Base-by-base conservation (phyloP, 2,329 filamentous ascomycete species). In the Lachnellula arida region DNA sequence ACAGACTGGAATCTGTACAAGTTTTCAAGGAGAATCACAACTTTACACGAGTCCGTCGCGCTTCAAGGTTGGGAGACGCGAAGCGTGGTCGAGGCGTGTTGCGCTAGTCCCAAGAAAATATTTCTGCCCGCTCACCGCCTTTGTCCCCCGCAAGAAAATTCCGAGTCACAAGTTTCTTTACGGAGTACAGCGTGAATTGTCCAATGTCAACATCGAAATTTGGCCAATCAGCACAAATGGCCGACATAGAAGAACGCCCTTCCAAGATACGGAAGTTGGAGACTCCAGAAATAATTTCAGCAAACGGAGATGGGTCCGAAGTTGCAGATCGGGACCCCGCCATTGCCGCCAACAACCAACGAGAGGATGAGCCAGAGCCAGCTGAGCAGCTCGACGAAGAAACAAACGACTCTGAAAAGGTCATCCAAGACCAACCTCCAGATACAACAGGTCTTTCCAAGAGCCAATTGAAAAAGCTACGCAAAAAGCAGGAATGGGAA, bases 381-480 rank as follows among this genome's bases (percentile, higher is more conserved):
- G 46, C 12, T 17, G 28, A 28, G 2, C 28, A 51, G 12, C 32
- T 52, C 5, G 34, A 34, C 25, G 17, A 55, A 23, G 42, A 14
- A 22, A 5, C 12, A 32, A 19, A 46, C 17, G 46, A 25, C 28
- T 17, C 25, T 4, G 12, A 51, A 40, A 56, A 19, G 9, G 43
- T 43, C 19, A 60, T 58, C 23, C 19, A 54, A 42, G n/a, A 58
- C 60, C 42, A 44, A 11, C 19, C 42, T 17, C 19, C 19, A 25
- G 48, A 43, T 47, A 19, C 39, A 12, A 22, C 19, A 2, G 22
- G 22, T 44, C 42, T 97, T 51, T 96, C 93, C 17, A 97, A 97
- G 68, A 95, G 87, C 67, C 88, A 93, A 64, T 76, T 87, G 58
- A 96, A 96, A 73, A 93, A 91, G 68, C 76, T 91, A 51, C 84